Evolutionary conservation across 495 filamentous ascomycete species (phyloP), one percentile per base, ranked within the genome.

Genomic region (Beverwykella pulmonaria): DNA sequence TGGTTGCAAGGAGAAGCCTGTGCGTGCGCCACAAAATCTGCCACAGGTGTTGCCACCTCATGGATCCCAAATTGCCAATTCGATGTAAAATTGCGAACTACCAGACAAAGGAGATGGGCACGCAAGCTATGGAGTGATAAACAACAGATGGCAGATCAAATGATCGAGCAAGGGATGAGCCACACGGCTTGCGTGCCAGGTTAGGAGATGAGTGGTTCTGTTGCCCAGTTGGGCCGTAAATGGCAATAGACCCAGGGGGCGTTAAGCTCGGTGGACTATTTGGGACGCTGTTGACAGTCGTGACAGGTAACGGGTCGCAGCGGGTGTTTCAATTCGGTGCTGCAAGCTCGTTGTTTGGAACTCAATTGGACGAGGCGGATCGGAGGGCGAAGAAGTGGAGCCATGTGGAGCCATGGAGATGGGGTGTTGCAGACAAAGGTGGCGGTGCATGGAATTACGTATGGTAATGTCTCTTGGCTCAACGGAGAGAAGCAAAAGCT

Each of bases 21-120:
- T 32, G n/a, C n/a, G 39, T 44, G 54, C 62, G 62, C 62, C 62
- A 65, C 62, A 44, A 27, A 56, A 26, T 46, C 32, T 57, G 53
- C 39, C 44, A 30, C 50, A 55, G 8, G 29, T n/a, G 48, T 50
- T 19, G 26, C 52, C 44, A 54, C 44, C 25, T 17, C 25, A 52
- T 59, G 30, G 54, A 53, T 46, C 55, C 55, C 46, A 60, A 55
- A 67, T 67, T 67, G 56, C 63, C 56, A 67, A 67, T 67, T 67
- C 63, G 19, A 44, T 48, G 7, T 47, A 27, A 67, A 67, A 67
- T 67, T 59, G 49, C 55, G 55, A 67, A 60, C 60, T 4, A 30
- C 14, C 20, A 14, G 22, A 15, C 48, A 20, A 41, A 25, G n/a
- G 34, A 17, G 4, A 19, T 23, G n/a, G 32, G 52, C 39, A 26